Evolutionary conservation across 371 early-diverging fungal genomes (phyloP), one percentile per base, ranked within the genome.

Genomic region (Lichtheimia corymbifera): DNA sequence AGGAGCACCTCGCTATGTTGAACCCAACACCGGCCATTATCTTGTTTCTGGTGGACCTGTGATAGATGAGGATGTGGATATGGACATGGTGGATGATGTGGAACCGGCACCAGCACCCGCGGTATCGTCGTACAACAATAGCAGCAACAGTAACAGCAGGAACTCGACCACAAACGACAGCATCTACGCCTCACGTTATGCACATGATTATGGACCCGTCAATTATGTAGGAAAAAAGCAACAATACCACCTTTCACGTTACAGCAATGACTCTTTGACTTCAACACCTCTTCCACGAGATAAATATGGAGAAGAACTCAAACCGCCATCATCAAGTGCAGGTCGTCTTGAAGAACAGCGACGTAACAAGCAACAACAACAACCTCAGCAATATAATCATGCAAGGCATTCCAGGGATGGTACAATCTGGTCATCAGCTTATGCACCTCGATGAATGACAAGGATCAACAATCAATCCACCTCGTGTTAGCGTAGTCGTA

Each of bases 261-360:
- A 35, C 35, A 35, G 35, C 9, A 35, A 35, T 11, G 35, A 9
- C 2, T 35, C 35, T 6, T 35, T 35, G 11, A 11, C 11, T 11
- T 35, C 35, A 9, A 35, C 35, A 35, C 35, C 57, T 13, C 42
- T 45, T 15, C 22, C 22, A 7, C 47, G n/a, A 11, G 57, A 56
- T n/a, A n/a, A 15, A 4, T n/a, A 56, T 20, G 57, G 57, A 9
- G 57, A 56, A 20, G 20, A 17, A 15, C 25, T 56, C 1, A 45
- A 41, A 7, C 57, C 57, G 27, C 57, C 57, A 11, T 56, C 57
- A 22, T 44, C 45, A 15, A 56, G 57, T 44, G 57, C 43, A 20
- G 57, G 57, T 1, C 57, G 47, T 11, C 13, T 42, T 15, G 57
- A 56, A 45, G 57, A 56, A 27, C 9, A 41, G 5, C 22, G 45